phyloP scores from a whole-genome alignment of 2,329 filamentous ascomycete genomes.

The Colletotrichum tabaci region DNA sequence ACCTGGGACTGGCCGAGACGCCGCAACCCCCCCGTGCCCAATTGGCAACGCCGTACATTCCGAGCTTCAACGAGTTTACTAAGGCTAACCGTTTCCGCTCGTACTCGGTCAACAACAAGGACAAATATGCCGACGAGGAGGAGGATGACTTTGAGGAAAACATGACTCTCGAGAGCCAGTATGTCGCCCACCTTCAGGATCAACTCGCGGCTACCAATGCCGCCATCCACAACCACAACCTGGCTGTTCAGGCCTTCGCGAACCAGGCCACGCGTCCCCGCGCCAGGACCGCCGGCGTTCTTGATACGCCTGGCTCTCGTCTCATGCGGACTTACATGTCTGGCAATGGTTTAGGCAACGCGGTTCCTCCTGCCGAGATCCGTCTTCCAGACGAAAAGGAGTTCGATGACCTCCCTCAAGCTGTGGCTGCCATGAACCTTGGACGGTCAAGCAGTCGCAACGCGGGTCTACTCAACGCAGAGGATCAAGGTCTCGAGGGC shows the following conservation, averaged over 20 bases:
- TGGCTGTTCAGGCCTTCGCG: constrained; percentile 93
- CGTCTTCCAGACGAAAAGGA: constrained; percentile 82
- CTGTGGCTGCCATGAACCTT: constrained; percentile 85
- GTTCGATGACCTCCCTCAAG: constrained; percentile 84
- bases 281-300: constrained; percentile 90
- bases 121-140: constrained; percentile 94
- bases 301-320: constrained; percentile 82
- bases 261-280: constrained; percentile 89
- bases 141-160: constrained; percentile 80
- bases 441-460: constrained; percentile 76
- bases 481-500: constrained; percentile 87
- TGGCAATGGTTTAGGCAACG: constrained; percentile 81
- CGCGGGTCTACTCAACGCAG: constrained; percentile 77
- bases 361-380: constrained; percentile 82
- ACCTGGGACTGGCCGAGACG: constrained; percentile 93
- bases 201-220: constrained; percentile 76
- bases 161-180: constrained; percentile 68
- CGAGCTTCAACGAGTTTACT: constrained; percentile 80
- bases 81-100: constrained; percentile 92
- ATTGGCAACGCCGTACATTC: constrained; percentile 80
- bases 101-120: constrained; percentile 98
- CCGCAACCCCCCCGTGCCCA: constrained; percentile 85
- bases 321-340: constrained; percentile 82
- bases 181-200: constrained; percentile 74
- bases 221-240: constrained; percentile 90